Base-by-base conservation (phyloP, 768 basidiomycete species). In the Rhizopogon vulgaris region DNA sequence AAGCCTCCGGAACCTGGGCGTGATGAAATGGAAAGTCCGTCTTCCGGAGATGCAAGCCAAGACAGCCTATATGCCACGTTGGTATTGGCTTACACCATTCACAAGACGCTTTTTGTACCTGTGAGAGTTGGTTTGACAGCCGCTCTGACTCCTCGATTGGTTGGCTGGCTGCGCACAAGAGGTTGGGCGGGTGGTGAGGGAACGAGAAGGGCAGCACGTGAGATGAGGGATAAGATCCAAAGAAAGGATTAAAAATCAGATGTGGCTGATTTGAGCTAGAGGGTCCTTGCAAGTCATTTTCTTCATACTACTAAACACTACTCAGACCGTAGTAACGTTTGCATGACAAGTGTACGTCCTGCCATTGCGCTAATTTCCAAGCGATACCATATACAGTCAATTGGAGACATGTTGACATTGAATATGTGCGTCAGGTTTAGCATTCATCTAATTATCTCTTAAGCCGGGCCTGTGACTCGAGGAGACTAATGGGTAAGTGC, bases 101-200 rank as follows among this genome's bases (percentile, higher is more conserved):
- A 99, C 79, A 99, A 99, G 73, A 95, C 91, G 0, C 63, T 92
- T 1, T 89, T 97, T 63, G 65, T 98, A 18, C 96, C 96, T 8
- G 68, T 99, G 22, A 76, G 96, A 38, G 80, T 96, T 0, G 96
- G 93, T 0, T 69, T 94, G 56, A 97, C 95, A 0, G 92, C 90
- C 1, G 84, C 83, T 1, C 71, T 90, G 48, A 95, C 94, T 0
- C 94, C 94, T 0, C 78, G 77, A 57, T 67, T 97, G n/a, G 94
- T 96, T 4, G 76, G 78, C 17, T 95, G 90, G 90, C 70, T 97
- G 49, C 74, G 80, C n/a, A 71, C 68, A 34, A 72, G 84, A 55
- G 93, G 94, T 1, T 97, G 92, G 92, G 84, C 81, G 2, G 85
- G 88, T 11, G 72, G 79, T 22, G 79, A 76, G n/a, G 87, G 88